A percentile compares a stretch with the other conserved stretches of the same genome.
These are phyloP conservation scores for Solanum chmielewskii DNA, from an alignment of 257 asterid genomes.

Conservation along the genomic window DNA sequence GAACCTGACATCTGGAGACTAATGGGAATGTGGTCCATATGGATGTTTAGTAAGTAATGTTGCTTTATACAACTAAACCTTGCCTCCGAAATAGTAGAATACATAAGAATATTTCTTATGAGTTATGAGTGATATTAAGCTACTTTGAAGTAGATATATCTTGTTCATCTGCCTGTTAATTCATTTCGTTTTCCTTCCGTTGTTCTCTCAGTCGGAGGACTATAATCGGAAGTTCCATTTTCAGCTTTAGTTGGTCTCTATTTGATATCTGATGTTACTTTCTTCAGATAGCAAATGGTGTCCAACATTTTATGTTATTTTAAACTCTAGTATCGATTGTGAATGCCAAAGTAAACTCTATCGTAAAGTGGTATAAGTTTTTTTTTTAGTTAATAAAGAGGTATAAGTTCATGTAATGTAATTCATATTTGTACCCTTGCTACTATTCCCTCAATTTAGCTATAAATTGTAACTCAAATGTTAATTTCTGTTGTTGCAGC, in stretches of 20 bases:
- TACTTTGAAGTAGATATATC: not conserved
- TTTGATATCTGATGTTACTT: not conserved
- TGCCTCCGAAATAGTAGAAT: not conserved
- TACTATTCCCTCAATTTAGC: not conserved
- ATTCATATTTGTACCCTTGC: not conserved
- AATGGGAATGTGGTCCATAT: conserved; percentile 98
- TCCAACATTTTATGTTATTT: not conserved
- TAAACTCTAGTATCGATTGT: not conserved
- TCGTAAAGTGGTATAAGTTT: not conserved
- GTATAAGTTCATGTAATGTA: not conserved
- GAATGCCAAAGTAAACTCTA: not conserved
- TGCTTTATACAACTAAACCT: not conserved
- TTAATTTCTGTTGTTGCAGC: conserved; percentile 34
- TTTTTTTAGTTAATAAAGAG: not conserved
- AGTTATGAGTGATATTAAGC: not conserved
- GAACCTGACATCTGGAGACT: conserved; percentile 96
- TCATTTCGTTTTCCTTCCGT: not conserved
- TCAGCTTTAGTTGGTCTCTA: not conserved
- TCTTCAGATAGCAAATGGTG: not conserved
- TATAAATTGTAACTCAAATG: not conserved
- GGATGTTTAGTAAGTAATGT: conserved; percentile 91
- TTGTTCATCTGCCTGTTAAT: not conserved
- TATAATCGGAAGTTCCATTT: not conserved
- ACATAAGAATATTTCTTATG: not conserved
- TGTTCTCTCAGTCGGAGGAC: not conserved